Base-by-base conservation (phyloP, 495 filamentous ascomycete species). In the Penicillium lagena region DNA sequence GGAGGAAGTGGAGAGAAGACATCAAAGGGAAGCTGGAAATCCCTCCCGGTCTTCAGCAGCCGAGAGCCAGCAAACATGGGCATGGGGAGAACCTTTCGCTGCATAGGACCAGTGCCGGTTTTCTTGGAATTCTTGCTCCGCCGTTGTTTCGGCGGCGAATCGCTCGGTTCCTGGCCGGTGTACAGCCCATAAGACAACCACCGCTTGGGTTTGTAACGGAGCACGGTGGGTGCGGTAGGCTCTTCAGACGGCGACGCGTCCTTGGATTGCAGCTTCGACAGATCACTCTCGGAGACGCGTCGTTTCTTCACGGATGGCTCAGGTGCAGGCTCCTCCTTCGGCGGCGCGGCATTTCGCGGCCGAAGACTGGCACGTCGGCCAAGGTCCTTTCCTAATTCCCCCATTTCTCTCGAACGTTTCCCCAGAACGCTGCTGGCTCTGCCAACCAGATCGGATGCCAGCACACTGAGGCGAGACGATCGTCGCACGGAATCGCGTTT, bases 11-110 rank as follows among this genome's bases (percentile, higher is more conserved):
- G 93, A 13, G 85, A 84, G 70, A 89, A 96, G 34, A 96, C 72
- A 61, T 94, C 85, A 51, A 82, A 96, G 1, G 93, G 93, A 29
- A 98, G 70, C 61, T 86, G 82, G 70, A 94, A 98, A 58, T 95
- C 81, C 47, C 87, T 74, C 17, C 78, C 78, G 36, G 69, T 68
- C 46, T 83, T 73, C 46, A 90, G 59, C n/a, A 82, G 67, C 35
- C 76, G 55, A 45, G 73, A 58, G 47, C 82, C 77, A 44, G 71
- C 67, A 62, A 83, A 87, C 79, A 87, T 83, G 9, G 82, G 83
- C 58, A 83, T 55, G 12, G 85, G 85, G 48, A 87, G 59, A 29
- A 75, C 40, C 67, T 61, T 47, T 57, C 71, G 54, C 52, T 73
- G 58, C 34, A 51, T 49, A 49, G 55, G 62, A 12, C 57, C 52